Evolutionary conservation across 2,329 filamentous ascomycete genomes (phyloP).

Genomic region (Colletotrichum australisinense): DNA sequence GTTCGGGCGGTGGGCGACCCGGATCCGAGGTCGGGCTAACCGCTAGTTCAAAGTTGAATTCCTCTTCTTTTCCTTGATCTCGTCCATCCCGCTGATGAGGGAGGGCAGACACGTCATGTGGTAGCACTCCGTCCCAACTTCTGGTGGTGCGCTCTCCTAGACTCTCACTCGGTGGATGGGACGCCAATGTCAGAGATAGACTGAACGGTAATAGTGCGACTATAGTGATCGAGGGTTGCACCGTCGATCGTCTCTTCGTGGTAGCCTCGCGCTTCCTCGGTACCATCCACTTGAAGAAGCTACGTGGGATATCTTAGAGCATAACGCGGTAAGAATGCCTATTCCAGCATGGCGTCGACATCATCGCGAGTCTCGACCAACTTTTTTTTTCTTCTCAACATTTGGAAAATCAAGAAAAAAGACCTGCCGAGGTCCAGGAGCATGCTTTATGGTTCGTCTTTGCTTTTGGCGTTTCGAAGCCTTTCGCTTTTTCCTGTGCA

Average conservation of each 20-base stretch:
- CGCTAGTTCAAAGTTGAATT: not conserved
- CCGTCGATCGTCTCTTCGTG: not conserved
- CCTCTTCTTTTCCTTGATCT: not conserved
- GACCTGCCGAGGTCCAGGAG: not conserved
- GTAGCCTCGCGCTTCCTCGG: not conserved
- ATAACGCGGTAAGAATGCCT: not conserved
- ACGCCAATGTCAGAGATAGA: not conserved
- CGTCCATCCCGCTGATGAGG: not conserved
- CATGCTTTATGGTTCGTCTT: not conserved
- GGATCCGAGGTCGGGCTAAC: not conserved
- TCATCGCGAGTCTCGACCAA: not conserved
- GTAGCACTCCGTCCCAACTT: not conserved
- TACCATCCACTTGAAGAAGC: not conserved
- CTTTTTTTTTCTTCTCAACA: not conserved
- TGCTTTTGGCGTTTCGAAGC: not conserved
- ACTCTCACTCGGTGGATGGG: not conserved
- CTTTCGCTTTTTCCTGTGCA: not conserved
- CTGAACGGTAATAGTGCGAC: not conserved
- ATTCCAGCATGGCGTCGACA: not conserved
- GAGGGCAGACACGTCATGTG: not conserved
- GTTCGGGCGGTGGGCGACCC: constrained; percentile 4
- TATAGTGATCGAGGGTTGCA: not conserved
- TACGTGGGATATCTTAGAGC: not conserved
- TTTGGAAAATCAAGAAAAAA: not conserved
- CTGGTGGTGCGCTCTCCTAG: not conserved